Evolutionary conservation across 169 alveolate species (phyloP).

Genomic region (Plasmodium gonderi): DNA sequence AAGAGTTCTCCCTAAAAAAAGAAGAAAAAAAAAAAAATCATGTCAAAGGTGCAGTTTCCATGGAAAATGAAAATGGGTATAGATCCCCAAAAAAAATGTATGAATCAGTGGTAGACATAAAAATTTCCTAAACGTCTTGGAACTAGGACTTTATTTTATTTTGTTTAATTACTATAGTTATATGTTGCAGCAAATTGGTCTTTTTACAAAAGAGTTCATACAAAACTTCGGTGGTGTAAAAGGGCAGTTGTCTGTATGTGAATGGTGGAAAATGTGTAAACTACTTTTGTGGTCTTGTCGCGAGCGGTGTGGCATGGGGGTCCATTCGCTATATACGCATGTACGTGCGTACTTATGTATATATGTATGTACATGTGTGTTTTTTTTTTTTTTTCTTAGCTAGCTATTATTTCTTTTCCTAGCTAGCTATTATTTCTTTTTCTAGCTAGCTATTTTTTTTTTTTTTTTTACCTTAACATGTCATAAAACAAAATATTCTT

Average conservation of each 20-base stretch:
- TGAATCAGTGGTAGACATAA: too few relatives aligned
- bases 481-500: slow-evolving; percentile 26
- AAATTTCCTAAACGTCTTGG: too few relatives aligned
- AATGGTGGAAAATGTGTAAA: too few relatives aligned
- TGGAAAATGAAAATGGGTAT: not conserved
- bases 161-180: slow-evolving; percentile 33
- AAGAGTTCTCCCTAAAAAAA: slow-evolving; percentile 39
- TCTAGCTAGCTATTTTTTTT: too few relatives aligned
- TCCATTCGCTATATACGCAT: too few relatives aligned
- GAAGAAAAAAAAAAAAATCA: not conserved
- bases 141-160: not conserved
- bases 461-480: slow-evolving; percentile 6
- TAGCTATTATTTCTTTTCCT: not conserved
- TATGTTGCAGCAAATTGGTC: slow-evolving; percentile 34
- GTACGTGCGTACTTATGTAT: too few relatives aligned
- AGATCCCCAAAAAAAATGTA: not conserved
- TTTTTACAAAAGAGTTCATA: slow-evolving; percentile 18
- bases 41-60: not conserved
- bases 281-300: too few relatives aligned
- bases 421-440: too few relatives aligned
- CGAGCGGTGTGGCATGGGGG: too few relatives aligned
- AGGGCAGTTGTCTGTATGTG: too few relatives aligned
- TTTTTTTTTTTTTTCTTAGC: not conserved
- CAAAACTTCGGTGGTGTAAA: slow-evolving; percentile 50
- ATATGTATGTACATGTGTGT: too few relatives aligned